phyloP scores from a whole-genome alignment of 2,329 filamentous ascomycete species.

The Nigrospora osmanthi region DNA sequence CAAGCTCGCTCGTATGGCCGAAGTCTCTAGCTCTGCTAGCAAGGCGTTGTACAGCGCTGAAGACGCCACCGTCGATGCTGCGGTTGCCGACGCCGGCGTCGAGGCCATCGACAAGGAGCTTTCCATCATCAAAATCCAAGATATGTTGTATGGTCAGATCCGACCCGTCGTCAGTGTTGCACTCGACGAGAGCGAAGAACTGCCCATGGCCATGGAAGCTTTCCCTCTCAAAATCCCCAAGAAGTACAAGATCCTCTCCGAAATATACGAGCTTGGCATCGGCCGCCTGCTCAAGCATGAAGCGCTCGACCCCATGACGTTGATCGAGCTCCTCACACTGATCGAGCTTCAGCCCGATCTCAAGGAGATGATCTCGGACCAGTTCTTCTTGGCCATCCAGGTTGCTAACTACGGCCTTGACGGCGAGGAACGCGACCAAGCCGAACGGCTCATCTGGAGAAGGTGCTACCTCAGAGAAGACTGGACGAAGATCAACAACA shows the following conservation, averaged over 20 bases:
- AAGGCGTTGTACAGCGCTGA: constrained; percentile 18
- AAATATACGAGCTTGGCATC: constrained; percentile 65
- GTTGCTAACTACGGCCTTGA: constrained; percentile 47
- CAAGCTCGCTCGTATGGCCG: constrained; percentile 71
- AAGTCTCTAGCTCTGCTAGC: constrained; percentile 28
- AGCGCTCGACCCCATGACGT: constrained; percentile 55
- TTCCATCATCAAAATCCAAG: constrained; percentile 69
- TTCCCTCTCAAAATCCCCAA: constrained; percentile 55
- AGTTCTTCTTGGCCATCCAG: constrained; percentile 70
- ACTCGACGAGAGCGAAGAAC: constrained; percentile 71
- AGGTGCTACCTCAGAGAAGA: constrained; percentile 77
- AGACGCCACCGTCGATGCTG: constrained; percentile 13
- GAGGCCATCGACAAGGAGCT: constrained; percentile 55
- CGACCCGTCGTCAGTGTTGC: constrained; percentile 59
- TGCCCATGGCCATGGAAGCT: constrained; percentile 66
- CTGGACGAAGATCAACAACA: constrained; percentile 75
- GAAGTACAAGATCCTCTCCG: constrained; percentile 57
- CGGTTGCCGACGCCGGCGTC: constrained; percentile 22
- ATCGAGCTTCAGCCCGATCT: constrained; percentile 39
- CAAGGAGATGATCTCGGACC: constrained; percentile 49
- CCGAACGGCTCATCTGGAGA: constrained; percentile 69
- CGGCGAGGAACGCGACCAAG: constrained; percentile 50
- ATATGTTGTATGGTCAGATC: constrained; percentile 64
- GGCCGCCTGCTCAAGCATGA: constrained; percentile 63
- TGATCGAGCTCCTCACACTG: constrained; percentile 75